Evolutionary conservation across 2,329 filamentous ascomycete species (phyloP).

Genomic region (Penicillium sp.): DNA sequence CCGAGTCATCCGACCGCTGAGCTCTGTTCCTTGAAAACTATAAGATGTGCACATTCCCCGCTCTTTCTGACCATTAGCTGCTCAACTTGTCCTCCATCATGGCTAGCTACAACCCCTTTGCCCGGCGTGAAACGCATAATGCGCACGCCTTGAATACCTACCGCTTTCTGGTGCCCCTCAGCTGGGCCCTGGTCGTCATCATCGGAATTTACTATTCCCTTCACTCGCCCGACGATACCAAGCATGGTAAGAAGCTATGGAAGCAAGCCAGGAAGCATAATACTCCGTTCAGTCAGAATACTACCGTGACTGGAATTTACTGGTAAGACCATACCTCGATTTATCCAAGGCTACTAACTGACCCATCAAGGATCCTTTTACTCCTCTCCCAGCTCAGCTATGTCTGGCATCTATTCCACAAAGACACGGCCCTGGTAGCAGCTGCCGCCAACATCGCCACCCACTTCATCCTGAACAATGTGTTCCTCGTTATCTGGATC

Average conservation of each 20-base stretch:
- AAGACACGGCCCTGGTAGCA: conserved; percentile 58
- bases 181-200: conserved; percentile 69
- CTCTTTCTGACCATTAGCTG: neutral
- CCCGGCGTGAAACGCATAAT: conserved; percentile 63
- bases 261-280: conserved; percentile 62
- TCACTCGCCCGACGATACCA: conserved; percentile 59
- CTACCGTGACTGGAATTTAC: conserved; percentile 62
- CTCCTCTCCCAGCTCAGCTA: conserved; percentile 74
- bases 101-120: conserved; percentile 63
- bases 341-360: neutral
- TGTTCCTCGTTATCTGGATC: conserved; percentile 75
- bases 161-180: conserved; percentile 68
- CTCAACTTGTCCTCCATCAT: conserved; percentile 5
- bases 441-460: conserved; percentile 71
- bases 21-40: neutral
- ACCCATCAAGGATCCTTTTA: conserved; percentile 58
- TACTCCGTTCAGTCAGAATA: conserved; percentile 73
- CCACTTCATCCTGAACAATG: conserved; percentile 82
- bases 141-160: conserved; percentile 62
- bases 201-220: conserved; percentile 70
- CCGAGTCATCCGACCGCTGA: conserved; percentile 2
- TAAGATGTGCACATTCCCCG: neutral
- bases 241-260: conserved; percentile 64
- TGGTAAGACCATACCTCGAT: conserved; percentile 52
- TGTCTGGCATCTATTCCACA: conserved; percentile 69